Percentiles rank a stretch among this genome's conserved stretches.
These are phyloP conservation scores for Fusarium nematophilum DNA, from an alignment of 2,329 filamentous ascomycete genomes.

Conservation along the genomic window DNA sequence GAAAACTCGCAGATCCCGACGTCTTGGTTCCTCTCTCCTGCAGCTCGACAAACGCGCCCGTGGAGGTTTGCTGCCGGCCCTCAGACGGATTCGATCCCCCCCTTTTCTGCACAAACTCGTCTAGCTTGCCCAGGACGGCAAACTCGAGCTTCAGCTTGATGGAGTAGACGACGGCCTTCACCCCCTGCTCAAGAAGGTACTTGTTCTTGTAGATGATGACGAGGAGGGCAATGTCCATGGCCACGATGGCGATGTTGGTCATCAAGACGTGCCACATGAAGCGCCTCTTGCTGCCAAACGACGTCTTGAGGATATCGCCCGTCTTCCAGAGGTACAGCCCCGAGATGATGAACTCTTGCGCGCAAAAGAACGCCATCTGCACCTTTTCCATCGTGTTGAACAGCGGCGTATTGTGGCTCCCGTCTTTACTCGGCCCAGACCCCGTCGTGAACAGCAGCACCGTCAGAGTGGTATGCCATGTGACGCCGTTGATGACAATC, in stretches of 20 bases:
- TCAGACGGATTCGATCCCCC: constrained; percentile 12
- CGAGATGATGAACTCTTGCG: constrained; percentile 21
- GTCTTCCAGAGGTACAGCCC: constrained; percentile 15
- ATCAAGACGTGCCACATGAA: constrained; percentile 27
- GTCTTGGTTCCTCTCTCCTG: background rate
- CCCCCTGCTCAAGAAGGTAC: constrained; percentile 15
- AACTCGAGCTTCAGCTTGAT: constrained; percentile 52
- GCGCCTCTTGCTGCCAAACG: constrained; percentile 17
- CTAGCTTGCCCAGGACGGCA: constrained; percentile 49
- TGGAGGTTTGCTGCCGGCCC: too few relatives aligned
- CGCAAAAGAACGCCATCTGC: constrained; percentile 21
- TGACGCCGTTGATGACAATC: constrained; percentile 18
- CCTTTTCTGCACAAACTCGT: constrained; percentile 47
- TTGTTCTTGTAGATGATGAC: constrained; percentile 20
- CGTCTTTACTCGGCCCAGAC: background rate
- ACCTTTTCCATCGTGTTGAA: constrained; percentile 19
- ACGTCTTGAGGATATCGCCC: constrained; percentile 19
- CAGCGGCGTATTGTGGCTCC: background rate
- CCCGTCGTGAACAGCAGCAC: constrained; percentile 8
- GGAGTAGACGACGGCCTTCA: constrained; percentile 26
- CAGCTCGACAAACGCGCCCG: constrained; percentile 3
- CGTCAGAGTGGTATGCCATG: constrained; percentile 21
- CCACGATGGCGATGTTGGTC: constrained; percentile 29
- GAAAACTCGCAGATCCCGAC: background rate
- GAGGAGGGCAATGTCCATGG: constrained; percentile 30